Evolutionary conservation across 2,329 filamentous ascomycete genomes (phyloP).

Genomic region (Aspergillus tubingensis): DNA sequence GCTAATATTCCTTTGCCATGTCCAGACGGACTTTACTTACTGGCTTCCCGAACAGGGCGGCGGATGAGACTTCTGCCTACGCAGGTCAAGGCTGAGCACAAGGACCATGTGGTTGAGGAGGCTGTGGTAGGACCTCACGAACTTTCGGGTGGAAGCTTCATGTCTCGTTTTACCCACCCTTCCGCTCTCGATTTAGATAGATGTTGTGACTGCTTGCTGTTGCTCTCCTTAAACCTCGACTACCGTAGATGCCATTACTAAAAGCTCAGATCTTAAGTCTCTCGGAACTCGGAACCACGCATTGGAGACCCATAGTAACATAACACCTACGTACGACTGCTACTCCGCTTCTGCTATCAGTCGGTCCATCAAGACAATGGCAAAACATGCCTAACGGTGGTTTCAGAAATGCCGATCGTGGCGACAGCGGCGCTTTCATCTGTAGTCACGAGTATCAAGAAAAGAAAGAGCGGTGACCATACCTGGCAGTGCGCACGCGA

Average conservation of each 20-base stretch:
- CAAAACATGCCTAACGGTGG: not conserved
- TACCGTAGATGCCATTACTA: not conserved
- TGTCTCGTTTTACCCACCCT: not conserved
- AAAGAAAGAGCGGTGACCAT: not conserved
- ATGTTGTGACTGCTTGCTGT: not conserved
- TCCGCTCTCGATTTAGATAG: not conserved
- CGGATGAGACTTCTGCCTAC: not conserved
- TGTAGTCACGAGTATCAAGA: not conserved
- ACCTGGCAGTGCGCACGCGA: not conserved
- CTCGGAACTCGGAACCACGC: not conserved
- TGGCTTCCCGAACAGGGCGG: not conserved
- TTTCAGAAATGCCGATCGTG: not conserved
- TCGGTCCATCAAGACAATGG: not conserved
- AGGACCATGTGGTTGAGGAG: not conserved
- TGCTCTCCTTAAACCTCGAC: not conserved
- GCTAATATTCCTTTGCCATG: not conserved
- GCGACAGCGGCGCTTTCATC: not conserved
- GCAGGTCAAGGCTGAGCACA: not conserved
- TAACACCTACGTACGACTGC: not conserved
- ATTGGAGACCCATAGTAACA: not conserved
- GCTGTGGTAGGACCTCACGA: not conserved
- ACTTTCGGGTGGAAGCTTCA: not conserved
- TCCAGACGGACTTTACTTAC: not conserved
- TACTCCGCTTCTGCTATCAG: not conserved
- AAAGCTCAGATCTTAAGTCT: not conserved